Evolutionary conservation across 306 rosid species (phyloP).

Genomic region (Quillaja saponaria): DNA sequence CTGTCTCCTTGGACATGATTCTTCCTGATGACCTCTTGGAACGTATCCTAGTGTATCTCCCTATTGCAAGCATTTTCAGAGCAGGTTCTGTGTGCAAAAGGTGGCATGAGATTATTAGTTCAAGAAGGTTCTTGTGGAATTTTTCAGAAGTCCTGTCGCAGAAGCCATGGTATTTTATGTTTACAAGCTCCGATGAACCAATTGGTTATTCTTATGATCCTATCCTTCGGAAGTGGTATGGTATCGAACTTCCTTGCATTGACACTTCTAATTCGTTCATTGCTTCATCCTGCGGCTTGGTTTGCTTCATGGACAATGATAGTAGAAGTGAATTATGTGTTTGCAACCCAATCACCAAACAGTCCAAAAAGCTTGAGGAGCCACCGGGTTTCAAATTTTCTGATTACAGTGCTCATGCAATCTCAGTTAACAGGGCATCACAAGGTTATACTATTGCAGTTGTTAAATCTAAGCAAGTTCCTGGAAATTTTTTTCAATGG

Average conservation of each 20-base stretch:
- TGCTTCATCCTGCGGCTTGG: conserved; percentile 77
- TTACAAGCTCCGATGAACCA: conserved; percentile 75
- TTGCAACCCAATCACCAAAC: conserved; percentile 80
- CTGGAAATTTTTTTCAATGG: conserved; percentile 72
- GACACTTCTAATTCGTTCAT: conserved; percentile 58
- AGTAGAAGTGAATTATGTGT: conserved; percentile 57
- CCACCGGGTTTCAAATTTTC: conserved; percentile 61
- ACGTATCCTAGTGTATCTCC: conserved; percentile 80
- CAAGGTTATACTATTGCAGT: conserved; percentile 57
- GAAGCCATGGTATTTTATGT: conserved; percentile 97
- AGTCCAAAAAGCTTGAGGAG: conserved; percentile 57
- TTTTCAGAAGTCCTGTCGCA: conserved; percentile 54
- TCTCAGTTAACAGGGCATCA: conserved; percentile 58
- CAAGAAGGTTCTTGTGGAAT: conserved; percentile 68
- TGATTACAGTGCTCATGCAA: conserved; percentile 81
- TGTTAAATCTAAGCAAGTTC: conserved; percentile 84
- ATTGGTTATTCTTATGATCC: conserved; percentile 76
- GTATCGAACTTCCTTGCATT: conserved; percentile 74
- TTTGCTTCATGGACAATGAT: conserved; percentile 86
- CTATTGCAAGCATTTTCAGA: conserved; percentile 77
- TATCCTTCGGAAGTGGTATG: conserved; percentile 81
- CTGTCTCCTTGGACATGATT: conserved; percentile 56
- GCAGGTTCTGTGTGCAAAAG: conserved; percentile 83
- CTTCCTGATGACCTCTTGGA: conserved; percentile 89
- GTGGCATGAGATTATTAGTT: conserved; percentile 76